These are phyloP conservation scores for Rhizopogon vesiculosus DNA, from an alignment of 768 basidiomycete species.

Conservation along the genomic window DNA sequence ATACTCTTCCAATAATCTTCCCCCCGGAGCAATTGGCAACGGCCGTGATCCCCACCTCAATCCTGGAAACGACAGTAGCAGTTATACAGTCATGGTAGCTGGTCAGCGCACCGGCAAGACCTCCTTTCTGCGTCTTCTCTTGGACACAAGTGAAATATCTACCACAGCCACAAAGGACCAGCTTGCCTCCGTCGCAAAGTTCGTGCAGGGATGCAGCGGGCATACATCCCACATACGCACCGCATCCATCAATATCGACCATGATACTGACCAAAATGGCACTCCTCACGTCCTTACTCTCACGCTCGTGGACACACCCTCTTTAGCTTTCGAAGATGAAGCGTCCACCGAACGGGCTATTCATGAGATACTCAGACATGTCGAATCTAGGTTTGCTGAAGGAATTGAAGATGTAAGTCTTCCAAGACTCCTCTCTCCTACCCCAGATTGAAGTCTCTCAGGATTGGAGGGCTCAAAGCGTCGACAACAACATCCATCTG, in stretches of 20 bases:
- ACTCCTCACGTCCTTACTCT: slow-evolving; percentile 51
- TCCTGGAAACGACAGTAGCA: slow-evolving; percentile 21
- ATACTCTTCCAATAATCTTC: slow-evolving; percentile 23
- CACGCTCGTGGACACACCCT: slow-evolving; percentile 78
- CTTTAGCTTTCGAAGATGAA: slow-evolving; percentile 71
- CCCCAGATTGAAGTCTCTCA: slow-evolving; percentile 27
- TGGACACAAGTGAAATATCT: slow-evolving; percentile 74
- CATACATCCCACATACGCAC: slow-evolving; percentile 71
- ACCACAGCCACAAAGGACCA: slow-evolving; percentile 64
- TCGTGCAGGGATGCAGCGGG: slow-evolving; percentile 68
- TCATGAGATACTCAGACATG: slow-evolving; percentile 61
- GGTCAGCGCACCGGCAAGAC: slow-evolving; percentile 84
- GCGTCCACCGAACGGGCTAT: slow-evolving; percentile 57
- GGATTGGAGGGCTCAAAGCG: slow-evolving; percentile 68
- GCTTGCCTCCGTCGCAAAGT: slow-evolving; percentile 75
- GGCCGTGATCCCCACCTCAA: slow-evolving; percentile 18
- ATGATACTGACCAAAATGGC: slow-evolving; percentile 44
- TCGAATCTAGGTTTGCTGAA: slow-evolving; percentile 71
- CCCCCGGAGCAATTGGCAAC: slow-evolving; percentile 23
- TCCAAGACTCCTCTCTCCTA: slow-evolving; percentile 14
- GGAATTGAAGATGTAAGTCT: slow-evolving; percentile 72
- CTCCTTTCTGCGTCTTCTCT: slow-evolving; percentile 78
- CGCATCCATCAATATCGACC: slow-evolving; percentile 67
- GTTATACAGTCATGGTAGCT: slow-evolving; percentile 74
- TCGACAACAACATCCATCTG: slow-evolving; percentile 82